phyloP scores from a whole-genome alignment of 1,139 yeast species.

The Kurtzmaniella quercitrusa region DNA sequence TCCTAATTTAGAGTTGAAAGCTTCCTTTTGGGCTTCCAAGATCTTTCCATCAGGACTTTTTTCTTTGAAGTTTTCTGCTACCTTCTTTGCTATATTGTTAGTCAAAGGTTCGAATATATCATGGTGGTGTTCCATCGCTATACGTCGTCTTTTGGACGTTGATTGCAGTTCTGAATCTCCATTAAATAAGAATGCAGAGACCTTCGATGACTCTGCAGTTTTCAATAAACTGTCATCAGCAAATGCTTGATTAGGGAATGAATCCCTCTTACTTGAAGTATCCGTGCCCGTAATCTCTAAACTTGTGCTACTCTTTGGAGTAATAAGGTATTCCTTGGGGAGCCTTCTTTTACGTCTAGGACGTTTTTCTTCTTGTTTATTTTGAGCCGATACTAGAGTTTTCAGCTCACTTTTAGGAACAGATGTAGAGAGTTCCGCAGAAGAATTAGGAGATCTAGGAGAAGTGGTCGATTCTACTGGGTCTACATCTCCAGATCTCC shows the following conservation, averaged over 20 bases:
- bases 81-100: constrained; percentile 38
- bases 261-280: neutral
- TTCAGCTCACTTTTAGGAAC: neutral
- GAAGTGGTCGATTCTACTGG: neutral
- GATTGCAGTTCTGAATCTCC: constrained; percentile 8
- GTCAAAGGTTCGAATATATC: constrained; percentile 33
- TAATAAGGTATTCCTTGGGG: neutral
- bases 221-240: constrained; percentile 19
- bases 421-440: neutral
- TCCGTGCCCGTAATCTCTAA: neutral
- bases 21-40: constrained; percentile 54
- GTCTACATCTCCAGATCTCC: neutral
- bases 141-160: constrained; percentile 20
- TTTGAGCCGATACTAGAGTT: neutral
- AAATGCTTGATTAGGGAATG: constrained; percentile 8
- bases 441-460: neutral
- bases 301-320: neutral
- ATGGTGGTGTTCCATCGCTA: constrained; percentile 9
- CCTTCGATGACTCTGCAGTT: constrained; percentile 2
- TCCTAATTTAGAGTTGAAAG: constrained; percentile 39
- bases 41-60: constrained; percentile 86
- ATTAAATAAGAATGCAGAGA: constrained; percentile 18
- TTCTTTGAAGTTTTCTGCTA: constrained; percentile 52
- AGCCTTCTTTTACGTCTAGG: neutral
- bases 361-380: neutral